Base-by-base conservation (phyloP, 2,329 filamentous ascomycete genomes). In the Ascochyta pisi region DNA sequence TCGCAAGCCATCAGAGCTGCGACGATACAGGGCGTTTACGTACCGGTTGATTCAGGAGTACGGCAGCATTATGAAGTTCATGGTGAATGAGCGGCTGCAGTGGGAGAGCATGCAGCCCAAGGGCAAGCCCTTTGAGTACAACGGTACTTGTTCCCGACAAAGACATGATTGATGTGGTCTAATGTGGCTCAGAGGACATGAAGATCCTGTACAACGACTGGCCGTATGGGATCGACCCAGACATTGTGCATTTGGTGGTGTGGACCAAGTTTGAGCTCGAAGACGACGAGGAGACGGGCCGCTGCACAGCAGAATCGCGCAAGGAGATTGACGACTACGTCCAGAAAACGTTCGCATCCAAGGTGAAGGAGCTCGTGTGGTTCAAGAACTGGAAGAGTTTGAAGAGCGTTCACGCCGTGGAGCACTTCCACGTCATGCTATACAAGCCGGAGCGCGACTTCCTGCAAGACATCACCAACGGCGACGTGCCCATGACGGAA, bases 371-470 rank as follows among this genome's bases (percentile, higher is more conserved):
- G 58, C 77, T 81, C 42, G 63, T 76, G 58, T 98, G 92, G 92
- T 97, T 97, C 78, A 96, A 90, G 79, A 98, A 98, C 70, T 96
- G 92, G 92, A 84, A 82, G 50, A 85, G 84, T 15, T 78, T 97
- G 63, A 96, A 96, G 79, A 95, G 89, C 23, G 86, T 98, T 26
- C 86, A 92, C 66, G 86, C 90, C 0, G 86, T 98, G 10, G 93
- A 97, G 80, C 94, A 98, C 74, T 95, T 98, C 70, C 94, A 98
- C 75, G 89, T 97, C 69, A 92, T 97, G 92, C 80, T 97, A 50
- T 90, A 88, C 73, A 82, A 91, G 64, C 88, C 92, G 1, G 87
- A 94, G 65, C 79, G 81, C 35, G 82, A 79, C 3, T 91, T 96
- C 63, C 76, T 96, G 41, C 78, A 79, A 47, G 78, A 86, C 51